These are phyloP conservation scores for Mortierella sp. DNA, from an alignment of 371 early-diverging fungal species.

Conservation along the genomic window DNA sequence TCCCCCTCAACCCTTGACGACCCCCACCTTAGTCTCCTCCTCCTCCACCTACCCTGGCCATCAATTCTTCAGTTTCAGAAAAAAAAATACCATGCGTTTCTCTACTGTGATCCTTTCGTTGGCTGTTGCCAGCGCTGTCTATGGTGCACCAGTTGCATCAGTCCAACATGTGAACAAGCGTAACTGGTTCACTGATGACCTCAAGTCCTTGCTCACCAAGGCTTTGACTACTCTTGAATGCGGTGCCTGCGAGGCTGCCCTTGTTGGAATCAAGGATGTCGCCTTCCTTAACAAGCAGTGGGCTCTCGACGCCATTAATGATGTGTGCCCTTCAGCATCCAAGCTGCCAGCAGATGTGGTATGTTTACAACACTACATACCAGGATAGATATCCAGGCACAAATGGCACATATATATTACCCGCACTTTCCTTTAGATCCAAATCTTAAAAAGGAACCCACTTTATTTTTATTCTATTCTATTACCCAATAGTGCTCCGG, in stretches of 20 bases:
- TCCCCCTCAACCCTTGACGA: background rate
- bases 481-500: conserved; percentile 31
- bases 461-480: background rate
- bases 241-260: conserved; percentile 40
- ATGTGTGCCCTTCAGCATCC: conserved; percentile 27
- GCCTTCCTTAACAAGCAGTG: conserved; percentile 28
- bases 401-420: too few relatives aligned
- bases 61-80: too few relatives aligned
- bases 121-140: conserved; percentile 30
- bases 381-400: too few relatives aligned
- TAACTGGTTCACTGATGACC: conserved; percentile 32
- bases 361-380: background rate
- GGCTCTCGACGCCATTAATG: conserved; percentile 31
- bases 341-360: conserved; percentile 40
- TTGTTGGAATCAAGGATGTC: conserved; percentile 23
- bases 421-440: too few relatives aligned
- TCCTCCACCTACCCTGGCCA: too few relatives aligned
- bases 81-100: too few relatives aligned
- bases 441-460: background rate
- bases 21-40: background rate
- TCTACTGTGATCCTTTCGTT: conserved; percentile 30
- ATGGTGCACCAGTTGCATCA: conserved; percentile 35
- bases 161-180: conserved; percentile 35
- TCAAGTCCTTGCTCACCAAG: conserved; percentile 25
- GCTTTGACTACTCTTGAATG: conserved; percentile 23